A percentile compares a stretch with the other conserved stretches of the same genome.
These are phyloP conservation scores for Haplosporangium sp. DNA, from an alignment of 371 early-diverging fungal genomes.

Conservation along the genomic window DNA sequence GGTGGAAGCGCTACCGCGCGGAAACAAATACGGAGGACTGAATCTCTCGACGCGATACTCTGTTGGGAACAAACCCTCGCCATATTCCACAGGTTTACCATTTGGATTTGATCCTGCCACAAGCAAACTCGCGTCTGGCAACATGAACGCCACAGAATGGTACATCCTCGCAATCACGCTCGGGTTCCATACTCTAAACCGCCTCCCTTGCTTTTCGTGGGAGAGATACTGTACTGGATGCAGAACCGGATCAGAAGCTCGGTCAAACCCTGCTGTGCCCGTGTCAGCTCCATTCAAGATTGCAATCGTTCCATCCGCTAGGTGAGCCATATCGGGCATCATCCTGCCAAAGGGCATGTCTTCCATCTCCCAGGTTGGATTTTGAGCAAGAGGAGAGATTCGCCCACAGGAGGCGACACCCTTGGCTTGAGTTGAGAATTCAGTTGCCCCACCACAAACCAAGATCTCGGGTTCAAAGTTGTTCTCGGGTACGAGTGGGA, in stretches of 20 bases:
- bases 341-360: slow-evolving; percentile 57
- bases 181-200: slow-evolving; percentile 54
- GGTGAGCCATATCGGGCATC: slow-evolving; percentile 59
- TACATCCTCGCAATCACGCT: slow-evolving; percentile 60
- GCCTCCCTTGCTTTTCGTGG: slow-evolving; percentile 34
- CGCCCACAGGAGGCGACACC: slow-evolving; percentile 55
- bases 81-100: slow-evolving; percentile 32
- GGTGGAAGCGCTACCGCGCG: slow-evolving; percentile 33
- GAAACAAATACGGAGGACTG: slow-evolving; percentile 59
- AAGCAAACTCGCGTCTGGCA: slow-evolving; percentile 64
- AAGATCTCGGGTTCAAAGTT: slow-evolving; percentile 59
- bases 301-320: slow-evolving; percentile 63
- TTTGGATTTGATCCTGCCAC: slow-evolving; percentile 63
- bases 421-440: slow-evolving; percentile 33
- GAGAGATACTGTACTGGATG: slow-evolving; percentile 60
- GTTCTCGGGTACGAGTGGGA: slow-evolving; percentile 59
- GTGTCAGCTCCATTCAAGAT: slow-evolving; percentile 60
- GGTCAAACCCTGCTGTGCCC: slow-evolving; percentile 61
- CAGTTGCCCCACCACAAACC: slow-evolving; percentile 60
- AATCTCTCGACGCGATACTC: slow-evolving; percentile 61
- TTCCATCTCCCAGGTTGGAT: slow-evolving; percentile 58
- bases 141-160: slow-evolving; percentile 60
- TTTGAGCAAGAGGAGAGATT: slow-evolving; percentile 32
- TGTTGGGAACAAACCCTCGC: slow-evolving; percentile 54
- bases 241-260: slow-evolving; percentile 52